Evolutionary conservation across 225 moss, liverwort and hornwort species (phyloP), one percentile per base, ranked within the genome.

Genomic region (Sphagnum contortum): DNA sequence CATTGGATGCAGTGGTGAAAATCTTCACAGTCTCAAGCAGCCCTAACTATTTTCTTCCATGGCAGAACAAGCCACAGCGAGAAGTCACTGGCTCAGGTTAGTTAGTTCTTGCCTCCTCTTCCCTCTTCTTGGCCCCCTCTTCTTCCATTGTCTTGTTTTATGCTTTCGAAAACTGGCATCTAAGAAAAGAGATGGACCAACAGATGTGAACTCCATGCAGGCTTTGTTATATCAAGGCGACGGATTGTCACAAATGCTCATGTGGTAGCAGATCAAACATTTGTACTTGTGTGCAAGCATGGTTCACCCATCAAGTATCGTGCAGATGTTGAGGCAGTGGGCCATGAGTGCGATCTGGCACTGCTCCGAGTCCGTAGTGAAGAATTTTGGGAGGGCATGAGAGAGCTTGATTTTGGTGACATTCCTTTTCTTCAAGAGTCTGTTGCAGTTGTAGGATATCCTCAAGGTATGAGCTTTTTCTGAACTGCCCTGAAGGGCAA

Each of bases 31-130:
- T 91, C 77, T 85, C 91, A 57, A 86, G 94, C 69, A 89, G 91
- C 70, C 94, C 94, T 3, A 94, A 91, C 73, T 94, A 91, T 76
- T 91, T 94, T 61, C 83, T 89, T 45, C 94, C 94, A 3, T 94
- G 94, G 94, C 94, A 94, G 69, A 94, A 91, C 75, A 94, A 94
- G 63, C 89, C 94, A 8, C 94, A 94, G 80, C 85, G 94, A 48
- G 94, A 94, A 82, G 84, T 87, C 65, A 91, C 94, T 64, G 94
- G 94, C 59, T 94, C 94, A 66, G 94, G 94, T 94, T 14, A 80
- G 80, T 73, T n/a, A 14, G 50, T 50, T 48, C 14, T 14, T 9
- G 6, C 47, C 62, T 6, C 4, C 1, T 9, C 46, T 63, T n/a
- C 48, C 4, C 10, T 47, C 62, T 29, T 29, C 29, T 29, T 29